These are phyloP conservation scores for Penicillium manginii DNA, from an alignment of 495 filamentous ascomycete genomes.

Conservation along the genomic window DNA sequence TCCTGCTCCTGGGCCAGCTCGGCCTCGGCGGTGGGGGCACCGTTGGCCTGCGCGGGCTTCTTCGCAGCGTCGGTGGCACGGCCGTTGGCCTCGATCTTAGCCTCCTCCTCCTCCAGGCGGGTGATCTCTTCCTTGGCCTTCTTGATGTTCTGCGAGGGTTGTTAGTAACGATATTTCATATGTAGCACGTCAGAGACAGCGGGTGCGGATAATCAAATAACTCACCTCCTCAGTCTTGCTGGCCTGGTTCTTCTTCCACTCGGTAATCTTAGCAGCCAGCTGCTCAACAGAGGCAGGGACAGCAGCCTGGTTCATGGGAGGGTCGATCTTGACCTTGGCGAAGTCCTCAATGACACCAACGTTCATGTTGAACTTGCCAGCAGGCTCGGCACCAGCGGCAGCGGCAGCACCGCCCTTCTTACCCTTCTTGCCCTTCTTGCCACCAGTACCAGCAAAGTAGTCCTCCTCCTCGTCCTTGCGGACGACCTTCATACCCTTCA, in stretches of 20 bases:
- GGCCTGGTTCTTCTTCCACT: slow-evolving; percentile 91
- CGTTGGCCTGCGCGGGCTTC: slow-evolving; percentile 61
- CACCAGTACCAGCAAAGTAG: slow-evolving; percentile 77
- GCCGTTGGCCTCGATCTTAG: slow-evolving; percentile 29
- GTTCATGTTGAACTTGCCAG: slow-evolving; percentile 80
- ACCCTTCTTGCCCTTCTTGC: slow-evolving; percentile 94
- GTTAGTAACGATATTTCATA: slow-evolving; percentile 8
- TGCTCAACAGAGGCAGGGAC: slow-evolving; percentile 80
- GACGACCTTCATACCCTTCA: slow-evolving; percentile 77
- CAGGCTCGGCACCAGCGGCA: slow-evolving; percentile 43
- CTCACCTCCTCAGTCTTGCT: slow-evolving; percentile 89
- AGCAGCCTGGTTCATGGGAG: slow-evolving; percentile 82
- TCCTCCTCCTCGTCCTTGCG: slow-evolving; percentile 87
- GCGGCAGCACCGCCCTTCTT: slow-evolving; percentile 65
- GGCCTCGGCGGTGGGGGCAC: slow-evolving; percentile 52
- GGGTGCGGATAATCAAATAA: not conserved
- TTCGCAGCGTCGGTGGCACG: slow-evolving; percentile 48
- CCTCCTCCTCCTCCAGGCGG: slow-evolving; percentile 60
- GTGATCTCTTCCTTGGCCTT: slow-evolving; percentile 71
- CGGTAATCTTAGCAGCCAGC: slow-evolving; percentile 85
- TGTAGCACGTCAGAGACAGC: too few relatives aligned
- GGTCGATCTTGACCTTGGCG: slow-evolving; percentile 76
- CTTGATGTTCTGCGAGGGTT: slow-evolving; percentile 65
- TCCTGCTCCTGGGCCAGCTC: slow-evolving; percentile 63
- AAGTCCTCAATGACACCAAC: slow-evolving; percentile 91